Evolutionary conservation across 2,329 filamentous ascomycete species (phyloP).

Genomic region (Colletotrichum lini): DNA sequence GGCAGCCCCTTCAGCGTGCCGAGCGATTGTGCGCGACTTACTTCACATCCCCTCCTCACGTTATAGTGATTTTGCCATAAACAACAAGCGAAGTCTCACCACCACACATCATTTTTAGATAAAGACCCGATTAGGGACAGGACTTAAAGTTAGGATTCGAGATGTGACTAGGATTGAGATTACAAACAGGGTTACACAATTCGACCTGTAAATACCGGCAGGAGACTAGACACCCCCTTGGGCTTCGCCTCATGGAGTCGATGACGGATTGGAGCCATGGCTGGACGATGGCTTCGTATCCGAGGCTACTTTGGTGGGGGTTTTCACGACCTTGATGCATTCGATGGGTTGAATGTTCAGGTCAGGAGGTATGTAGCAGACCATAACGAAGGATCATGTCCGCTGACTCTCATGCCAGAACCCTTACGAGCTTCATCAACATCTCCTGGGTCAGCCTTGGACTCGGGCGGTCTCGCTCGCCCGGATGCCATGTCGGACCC

Average conservation of each 20-base stretch:
- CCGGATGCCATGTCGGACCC: not conserved
- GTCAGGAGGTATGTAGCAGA: not conserved
- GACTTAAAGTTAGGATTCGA: no score
- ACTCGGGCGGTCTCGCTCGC: not conserved
- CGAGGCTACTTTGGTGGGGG: not conserved
- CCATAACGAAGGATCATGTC: not conserved
- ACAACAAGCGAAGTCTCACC: not conserved
- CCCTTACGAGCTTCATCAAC: not conserved
- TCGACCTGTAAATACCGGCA: no score
- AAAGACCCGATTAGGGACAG: no score
- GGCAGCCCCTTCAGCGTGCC: constrained; percentile 17
- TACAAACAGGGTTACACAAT: no score
- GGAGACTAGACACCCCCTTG: no score
- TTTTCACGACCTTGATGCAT: not conserved
- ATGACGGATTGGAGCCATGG: not conserved
- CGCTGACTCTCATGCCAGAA: not conserved
- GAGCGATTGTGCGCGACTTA: constrained; percentile 13
- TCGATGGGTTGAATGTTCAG: not conserved
- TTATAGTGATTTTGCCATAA: not conserved
- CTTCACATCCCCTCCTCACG: constrained; percentile 24
- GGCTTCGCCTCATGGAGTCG: no score
- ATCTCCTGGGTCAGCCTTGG: no score
- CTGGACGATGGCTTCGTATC: not conserved
- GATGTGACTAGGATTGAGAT: no score
- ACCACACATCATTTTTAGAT: not conserved